Evolutionary conservation across 768 basidiomycete species (phyloP), one percentile per base, ranked within the genome.

Genomic region (Auriculariales sp.): DNA sequence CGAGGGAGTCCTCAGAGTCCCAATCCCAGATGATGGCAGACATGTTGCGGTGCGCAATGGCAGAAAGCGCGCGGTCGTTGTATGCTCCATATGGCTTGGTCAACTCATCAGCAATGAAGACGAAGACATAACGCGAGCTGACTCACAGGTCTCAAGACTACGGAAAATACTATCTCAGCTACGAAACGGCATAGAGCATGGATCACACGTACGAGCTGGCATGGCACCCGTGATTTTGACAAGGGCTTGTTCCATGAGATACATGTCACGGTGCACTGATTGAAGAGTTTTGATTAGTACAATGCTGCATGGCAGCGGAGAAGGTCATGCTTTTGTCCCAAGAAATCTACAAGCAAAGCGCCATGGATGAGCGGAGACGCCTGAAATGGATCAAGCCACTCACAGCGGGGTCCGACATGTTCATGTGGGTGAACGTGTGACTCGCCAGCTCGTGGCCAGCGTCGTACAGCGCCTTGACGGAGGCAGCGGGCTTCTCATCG

Each of bases 31-130:
- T 44, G 3, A 58, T 49, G 25, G 54, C 54, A 17, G 39, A 51
- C 42, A 54, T 53, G 34, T 56, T 56, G 33, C 56, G 50, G 31
- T 46, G 28, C 15, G 28, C 58, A 10, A 70, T 60, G 5, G 65
- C 66, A 3, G 61, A 47, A 0, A 55, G 57, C 12, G 71, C 69
- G 19, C 61, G 52, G 45, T 67, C 54, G 51, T 71, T 71, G 59
- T 65, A 68, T 44, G 61, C 59, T 1, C 72, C 72, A 52, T 63
- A 74, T 10, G 72, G 72, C 39, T 44, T n/a, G n/a, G n/a, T n/a
- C n/a, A n/a, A n/a, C n/a, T 70, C 52, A 74, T 70, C 22, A 70
- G 71, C 5, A 71, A 72, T 1, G 55, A 55, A 50, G 67, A 66
- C 29, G 72, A 71, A 22, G 64, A 51, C 33, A 73, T 73, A 52